Percentiles rank a stretch among this genome's conserved stretches.
Conservation (phyloP, 345 rosid genomes). For the Boechera stricta region DNA sequence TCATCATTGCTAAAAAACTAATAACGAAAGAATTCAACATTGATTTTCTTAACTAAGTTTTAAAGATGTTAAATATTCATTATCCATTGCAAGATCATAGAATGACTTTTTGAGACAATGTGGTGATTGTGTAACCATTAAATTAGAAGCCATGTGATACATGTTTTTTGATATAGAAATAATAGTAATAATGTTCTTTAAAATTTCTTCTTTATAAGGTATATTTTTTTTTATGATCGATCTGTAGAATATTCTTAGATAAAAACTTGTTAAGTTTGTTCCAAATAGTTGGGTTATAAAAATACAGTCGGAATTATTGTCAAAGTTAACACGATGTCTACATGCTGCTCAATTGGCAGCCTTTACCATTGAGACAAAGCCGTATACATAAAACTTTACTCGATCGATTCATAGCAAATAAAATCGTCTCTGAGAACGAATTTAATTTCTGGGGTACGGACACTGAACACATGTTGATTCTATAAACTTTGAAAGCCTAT, state of each 20-base stretch:
- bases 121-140: not conserved
- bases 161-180: not conserved
- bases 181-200: not conserved
- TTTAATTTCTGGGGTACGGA: not conserved
- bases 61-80: not conserved
- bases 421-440: not conserved
- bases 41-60: not conserved
- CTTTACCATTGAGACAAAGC: constrained; percentile 28
- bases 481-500: not conserved
- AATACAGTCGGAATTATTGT: constrained; percentile 13
- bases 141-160: not conserved
- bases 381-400: not conserved
- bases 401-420: constrained; percentile 14
- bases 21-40: not conserved
- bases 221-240: not conserved
- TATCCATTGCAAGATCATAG: not conserved
- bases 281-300: constrained; percentile 14
- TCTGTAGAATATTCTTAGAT: too few species aligned
- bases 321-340: constrained; percentile 1
- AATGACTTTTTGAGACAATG: too few species aligned
- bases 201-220: not conserved
- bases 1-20: not conserved
- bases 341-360: constrained; percentile 31
- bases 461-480: not conserved
- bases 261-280: not conserved